These are phyloP conservation scores for Salvia splendens DNA, from an alignment of 257 asterid species.

Conservation along the genomic window DNA sequence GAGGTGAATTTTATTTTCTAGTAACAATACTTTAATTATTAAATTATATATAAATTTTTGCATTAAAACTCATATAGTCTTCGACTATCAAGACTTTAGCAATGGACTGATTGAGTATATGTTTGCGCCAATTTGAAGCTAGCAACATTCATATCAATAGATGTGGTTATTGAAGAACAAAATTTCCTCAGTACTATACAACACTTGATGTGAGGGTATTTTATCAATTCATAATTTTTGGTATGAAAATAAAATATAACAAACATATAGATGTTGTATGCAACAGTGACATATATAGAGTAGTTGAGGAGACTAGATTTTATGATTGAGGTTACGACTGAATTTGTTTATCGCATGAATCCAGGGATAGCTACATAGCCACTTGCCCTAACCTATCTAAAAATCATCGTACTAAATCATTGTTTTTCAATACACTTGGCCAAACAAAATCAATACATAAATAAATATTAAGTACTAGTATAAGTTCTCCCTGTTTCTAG, in stretches of 20 bases:
- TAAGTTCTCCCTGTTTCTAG: neutral
- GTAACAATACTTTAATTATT: no score
- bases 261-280: neutral
- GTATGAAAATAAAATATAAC: neutral
- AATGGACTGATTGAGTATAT: no score
- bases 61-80: no score
- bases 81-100: no score
- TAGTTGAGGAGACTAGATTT: neutral
- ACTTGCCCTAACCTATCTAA: slow-evolving; percentile 17
- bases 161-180: no score
- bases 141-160: no score
- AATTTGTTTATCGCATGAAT: slow-evolving; percentile 48
- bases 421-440: neutral
- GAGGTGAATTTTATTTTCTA: no score
- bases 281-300: neutral
- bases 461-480: neutral
- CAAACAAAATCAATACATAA: neutral
- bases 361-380: slow-evolving; percentile 39
- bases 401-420: slow-evolving; percentile 13
- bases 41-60: no score
- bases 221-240: no score
- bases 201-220: no score
- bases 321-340: slow-evolving; percentile 45
- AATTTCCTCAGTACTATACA: no score
- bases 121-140: no score